Evolutionary conservation across 768 basidiomycete genomes (phyloP).

Genomic region (Lactarius psammicola): DNA sequence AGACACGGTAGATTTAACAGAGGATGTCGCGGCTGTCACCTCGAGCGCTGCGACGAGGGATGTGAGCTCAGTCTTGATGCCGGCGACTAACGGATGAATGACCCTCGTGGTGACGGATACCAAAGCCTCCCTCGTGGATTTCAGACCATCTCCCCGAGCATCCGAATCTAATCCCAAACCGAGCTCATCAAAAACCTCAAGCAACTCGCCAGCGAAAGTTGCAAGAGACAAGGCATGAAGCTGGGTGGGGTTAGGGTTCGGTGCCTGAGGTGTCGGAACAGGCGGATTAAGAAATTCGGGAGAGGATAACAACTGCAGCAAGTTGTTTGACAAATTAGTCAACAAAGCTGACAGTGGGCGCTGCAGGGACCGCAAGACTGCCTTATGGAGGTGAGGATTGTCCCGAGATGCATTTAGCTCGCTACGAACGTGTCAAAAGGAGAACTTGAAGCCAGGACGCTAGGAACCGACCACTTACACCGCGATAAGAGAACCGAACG

Average conservation of each 20-base stretch:
- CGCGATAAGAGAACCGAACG: slow-evolving; percentile 65
- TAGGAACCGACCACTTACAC: slow-evolving; percentile 49
- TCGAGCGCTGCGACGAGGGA: slow-evolving; percentile 66
- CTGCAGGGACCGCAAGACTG: slow-evolving; percentile 70
- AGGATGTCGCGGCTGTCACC: slow-evolving; percentile 32
- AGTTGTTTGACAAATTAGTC: slow-evolving; percentile 63
- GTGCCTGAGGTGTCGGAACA: slow-evolving; percentile 48
- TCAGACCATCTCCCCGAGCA: slow-evolving; percentile 64
- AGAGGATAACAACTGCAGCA: slow-evolving; percentile 66
- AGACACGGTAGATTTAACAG: slow-evolving; percentile 4
- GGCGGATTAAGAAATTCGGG: slow-evolving; percentile 55
- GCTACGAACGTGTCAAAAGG: slow-evolving; percentile 40
- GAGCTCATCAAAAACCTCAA: slow-evolving; percentile 67
- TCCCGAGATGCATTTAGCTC: slow-evolving; percentile 66
- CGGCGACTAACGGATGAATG: slow-evolving; percentile 58
- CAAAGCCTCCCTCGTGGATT: slow-evolving; percentile 65
- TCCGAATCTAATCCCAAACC: slow-evolving; percentile 62
- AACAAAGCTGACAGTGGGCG: slow-evolving; percentile 74
- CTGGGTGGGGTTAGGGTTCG: slow-evolving; percentile 64
- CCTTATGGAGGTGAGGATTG: slow-evolving; percentile 63
- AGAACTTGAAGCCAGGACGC: not conserved
- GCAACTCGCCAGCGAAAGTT: slow-evolving; percentile 69
- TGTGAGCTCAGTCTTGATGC: slow-evolving; percentile 59
- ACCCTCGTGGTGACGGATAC: slow-evolving; percentile 66
- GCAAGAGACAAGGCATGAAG: slow-evolving; percentile 67